phyloP scores from a whole-genome alignment of 345 rosid genomes.

The Gossypium stocksii region DNA sequence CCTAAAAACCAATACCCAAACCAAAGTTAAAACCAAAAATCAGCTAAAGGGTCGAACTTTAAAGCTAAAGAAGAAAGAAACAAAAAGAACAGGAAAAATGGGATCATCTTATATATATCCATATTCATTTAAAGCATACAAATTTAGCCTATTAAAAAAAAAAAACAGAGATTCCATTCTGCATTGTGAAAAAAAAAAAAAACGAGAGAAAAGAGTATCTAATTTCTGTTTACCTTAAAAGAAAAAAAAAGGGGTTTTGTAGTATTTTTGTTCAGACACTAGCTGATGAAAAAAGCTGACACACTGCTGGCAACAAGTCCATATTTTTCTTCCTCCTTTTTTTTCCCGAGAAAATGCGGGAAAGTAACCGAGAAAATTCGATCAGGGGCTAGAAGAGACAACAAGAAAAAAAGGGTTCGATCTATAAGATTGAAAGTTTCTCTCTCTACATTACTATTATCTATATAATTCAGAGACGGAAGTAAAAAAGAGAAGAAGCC shows the following conservation, averaged over 20 bases:
- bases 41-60: too few relatives aligned
- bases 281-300: constrained; percentile 36
- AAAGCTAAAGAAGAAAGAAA: too few relatives aligned
- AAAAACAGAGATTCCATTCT: constrained; percentile 44
- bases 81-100: neutral
- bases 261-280: constrained; percentile 26
- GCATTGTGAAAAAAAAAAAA: constrained; percentile 36
- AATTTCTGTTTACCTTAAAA: constrained; percentile 31
- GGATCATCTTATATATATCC: constrained; percentile 2
- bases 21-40: constrained; percentile 3
- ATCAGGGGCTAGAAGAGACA: constrained; percentile 1
- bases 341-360: constrained; percentile 22
- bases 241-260: constrained; percentile 14
- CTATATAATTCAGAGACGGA: neutral
- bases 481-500: neutral
- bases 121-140: constrained; percentile 18
- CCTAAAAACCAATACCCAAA: constrained; percentile 13
- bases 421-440: neutral
- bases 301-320: constrained; percentile 32
- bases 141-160: constrained; percentile 32
- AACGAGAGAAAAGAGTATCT: constrained; percentile 25
- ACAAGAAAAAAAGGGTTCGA: neutral
- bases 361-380: constrained; percentile 16
- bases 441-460: neutral
- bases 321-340: constrained; percentile 14